A percentile compares a stretch with the other conserved stretches of the same genome.
phyloP scores from a whole-genome alignment of 441 rosid species.

The Isatis lusitanica region DNA sequence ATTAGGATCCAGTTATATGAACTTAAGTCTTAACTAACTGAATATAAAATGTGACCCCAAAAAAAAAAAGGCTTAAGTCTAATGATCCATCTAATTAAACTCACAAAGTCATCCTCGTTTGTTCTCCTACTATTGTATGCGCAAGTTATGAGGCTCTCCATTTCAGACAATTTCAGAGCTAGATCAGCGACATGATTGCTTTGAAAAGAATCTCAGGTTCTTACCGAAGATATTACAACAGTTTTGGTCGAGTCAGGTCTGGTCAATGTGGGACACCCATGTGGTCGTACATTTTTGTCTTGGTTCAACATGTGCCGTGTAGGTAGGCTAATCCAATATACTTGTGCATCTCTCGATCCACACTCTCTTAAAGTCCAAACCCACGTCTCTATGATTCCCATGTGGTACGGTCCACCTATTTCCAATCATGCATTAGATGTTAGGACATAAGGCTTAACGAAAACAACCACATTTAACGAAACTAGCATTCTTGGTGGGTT shows the following conservation, averaged over 20 bases:
- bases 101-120: not conserved
- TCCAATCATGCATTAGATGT: not conserved
- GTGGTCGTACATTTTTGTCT: conserved; percentile 71
- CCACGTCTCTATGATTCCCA: conserved; percentile 17
- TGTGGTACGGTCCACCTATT: conserved; percentile 29
- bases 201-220: conserved; percentile 7
- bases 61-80: not conserved
- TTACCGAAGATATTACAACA: not conserved
- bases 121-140: not conserved
- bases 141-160: not conserved
- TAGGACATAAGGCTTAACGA: not conserved
- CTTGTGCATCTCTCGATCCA: not conserved
- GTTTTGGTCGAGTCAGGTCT: conserved; percentile 12
- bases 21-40: not conserved
- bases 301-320: conserved; percentile 73
- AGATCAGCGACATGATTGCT: not conserved
- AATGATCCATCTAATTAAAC: conserved; percentile 18
- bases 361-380: not conserved
- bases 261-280: conserved; percentile 35
- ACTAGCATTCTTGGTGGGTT: not conserved
- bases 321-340: conserved; percentile 38
- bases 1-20: not conserved
- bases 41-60: not conserved
- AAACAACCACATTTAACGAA: not conserved
- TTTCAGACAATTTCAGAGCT: too few relatives aligned